Evolutionary conservation across 306 rosid genomes (phyloP).

Genomic region (Canavalia gladiata): DNA sequence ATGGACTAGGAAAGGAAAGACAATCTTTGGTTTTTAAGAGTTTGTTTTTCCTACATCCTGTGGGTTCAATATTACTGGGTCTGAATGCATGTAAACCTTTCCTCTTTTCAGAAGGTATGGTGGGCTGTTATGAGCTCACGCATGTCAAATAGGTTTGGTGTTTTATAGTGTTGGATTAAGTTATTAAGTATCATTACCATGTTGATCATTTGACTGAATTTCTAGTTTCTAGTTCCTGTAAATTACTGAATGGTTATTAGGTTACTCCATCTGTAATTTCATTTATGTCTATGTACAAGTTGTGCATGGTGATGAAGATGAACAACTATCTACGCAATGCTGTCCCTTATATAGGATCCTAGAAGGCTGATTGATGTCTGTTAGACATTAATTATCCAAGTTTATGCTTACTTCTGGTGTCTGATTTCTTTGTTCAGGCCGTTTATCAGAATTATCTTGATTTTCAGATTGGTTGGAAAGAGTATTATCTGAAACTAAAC

Average conservation of each 20-base stretch:
- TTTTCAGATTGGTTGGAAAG: constrained; percentile 92
- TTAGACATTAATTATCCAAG: not conserved
- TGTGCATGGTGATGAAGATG: not conserved
- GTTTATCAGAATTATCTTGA: constrained; percentile 41
- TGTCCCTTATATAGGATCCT: not conserved
- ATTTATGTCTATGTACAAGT: constrained; percentile 7
- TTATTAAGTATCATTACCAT: not conserved
- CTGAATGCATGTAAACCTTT: constrained; percentile 12
- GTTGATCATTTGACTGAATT: constrained; percentile 5
- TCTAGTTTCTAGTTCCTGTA: constrained; percentile 11
- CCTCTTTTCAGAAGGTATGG: constrained; percentile 22
- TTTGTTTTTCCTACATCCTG: constrained; percentile 2
- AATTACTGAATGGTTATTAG: constrained; percentile 4
- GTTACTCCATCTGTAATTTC: constrained; percentile 9
- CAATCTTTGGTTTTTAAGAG: constrained; percentile 25
- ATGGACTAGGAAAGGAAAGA: constrained; percentile 27
- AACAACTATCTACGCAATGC: not conserved
- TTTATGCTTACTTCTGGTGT: constrained; percentile 32
- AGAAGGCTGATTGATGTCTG: constrained; percentile 26
- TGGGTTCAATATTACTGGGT: constrained; percentile 3
- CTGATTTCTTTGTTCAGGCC: constrained; percentile 12
- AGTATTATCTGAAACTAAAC: constrained; percentile 72
- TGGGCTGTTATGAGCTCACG: not conserved
- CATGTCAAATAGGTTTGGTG: not conserved
- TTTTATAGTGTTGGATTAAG: constrained; percentile 6